Evolutionary conservation across 2,329 filamentous ascomycete genomes (phyloP).

Genomic region (Aspergillus sp.): DNA sequence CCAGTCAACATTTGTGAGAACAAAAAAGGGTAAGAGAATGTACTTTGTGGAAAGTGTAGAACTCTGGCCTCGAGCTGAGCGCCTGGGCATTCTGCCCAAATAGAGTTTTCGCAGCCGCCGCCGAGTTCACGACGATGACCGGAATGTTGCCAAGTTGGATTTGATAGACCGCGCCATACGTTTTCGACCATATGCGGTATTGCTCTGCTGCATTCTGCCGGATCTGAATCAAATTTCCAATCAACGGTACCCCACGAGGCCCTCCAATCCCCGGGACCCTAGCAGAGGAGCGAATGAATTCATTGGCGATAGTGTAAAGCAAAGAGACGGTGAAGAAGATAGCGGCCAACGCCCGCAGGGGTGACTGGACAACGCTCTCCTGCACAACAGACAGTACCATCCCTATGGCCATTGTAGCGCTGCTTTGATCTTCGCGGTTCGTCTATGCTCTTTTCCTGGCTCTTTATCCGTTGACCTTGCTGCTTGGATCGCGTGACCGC

Average conservation of each 20-base stretch:
- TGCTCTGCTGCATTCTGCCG: conserved; percentile 57
- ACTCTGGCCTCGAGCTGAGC: conserved; percentile 56
- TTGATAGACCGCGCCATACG: conserved; percentile 55
- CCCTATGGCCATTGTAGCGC: conserved; percentile 28
- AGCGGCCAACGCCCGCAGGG: conserved; percentile 22
- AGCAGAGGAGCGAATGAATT: conserved; percentile 47
- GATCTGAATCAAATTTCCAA: conserved; percentile 58
- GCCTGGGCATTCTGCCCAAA: conserved; percentile 56
- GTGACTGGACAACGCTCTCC: conserved; percentile 15
- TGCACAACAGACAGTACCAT: conserved; percentile 23
- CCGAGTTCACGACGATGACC: conserved; percentile 57
- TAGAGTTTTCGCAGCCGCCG: conserved; percentile 51
- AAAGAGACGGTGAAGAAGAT: conserved; percentile 31
- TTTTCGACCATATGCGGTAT: conserved; percentile 55
- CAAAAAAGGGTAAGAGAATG: neutral
- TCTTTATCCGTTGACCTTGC: neutral
- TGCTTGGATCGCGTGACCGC: neutral
- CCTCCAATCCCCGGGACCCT: conserved; percentile 51
- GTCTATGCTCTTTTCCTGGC: neutral
- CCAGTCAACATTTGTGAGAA: neutral
- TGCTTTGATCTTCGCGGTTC: neutral
- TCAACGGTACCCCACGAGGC: conserved; percentile 52
- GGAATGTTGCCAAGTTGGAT: conserved; percentile 59
- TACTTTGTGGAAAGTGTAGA: conserved; percentile 62
- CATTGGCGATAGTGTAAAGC: conserved; percentile 51